Base-by-base conservation (phyloP, 331 rosid species). In the Pyracantha coccinea region DNA sequence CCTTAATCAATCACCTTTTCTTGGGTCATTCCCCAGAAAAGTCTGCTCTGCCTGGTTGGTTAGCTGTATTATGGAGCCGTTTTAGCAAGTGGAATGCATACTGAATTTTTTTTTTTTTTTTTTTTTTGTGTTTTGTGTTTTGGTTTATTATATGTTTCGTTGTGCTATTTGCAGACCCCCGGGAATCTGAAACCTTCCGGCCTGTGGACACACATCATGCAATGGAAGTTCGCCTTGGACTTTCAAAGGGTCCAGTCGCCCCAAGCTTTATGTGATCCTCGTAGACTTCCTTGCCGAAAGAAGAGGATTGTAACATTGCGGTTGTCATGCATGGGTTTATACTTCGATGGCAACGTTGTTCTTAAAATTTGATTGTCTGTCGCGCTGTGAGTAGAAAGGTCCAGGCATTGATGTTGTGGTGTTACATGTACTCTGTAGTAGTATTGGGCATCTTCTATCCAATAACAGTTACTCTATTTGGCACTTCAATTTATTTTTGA, bases 161-260 rank as follows among this genome's bases (percentile, higher is more conserved):
- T 33, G 19, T 71, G 67, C 59, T 71, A 54, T 21, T 57, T 85
- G 89, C 97, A 93, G 98, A 93, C 32, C 96, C 96, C 2, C 84
- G 85, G 6, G 98, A 93, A 16, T 90, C 93, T 0, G 98, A 90
- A 83, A 79, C 88, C 4, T 33, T 78, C 63, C 81, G 88, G 80
- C 96, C 98, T 23, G 45, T 73, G 19, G 93, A 93, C 83, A 81
- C 81, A 87, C 98, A 93, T 82, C 96, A 93, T 75, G 98, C 96
- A 54, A 82, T 93, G 96, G 96, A 93, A 84, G 97, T 91, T 74
- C 97, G 88, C 66, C 86, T 89, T 47, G 97, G 97, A 25, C 78
- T 93, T 24, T 90, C 93, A 1, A 88, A 93, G 81, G 97, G 98
- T 81, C 97, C 98, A 1, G 80, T 89, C 38, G 68, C 82, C 81